These are phyloP conservation scores for Pseudozyma tsukubaensis DNA, from an alignment of 1,284 basidiomycete species.

Conservation along the genomic window DNA sequence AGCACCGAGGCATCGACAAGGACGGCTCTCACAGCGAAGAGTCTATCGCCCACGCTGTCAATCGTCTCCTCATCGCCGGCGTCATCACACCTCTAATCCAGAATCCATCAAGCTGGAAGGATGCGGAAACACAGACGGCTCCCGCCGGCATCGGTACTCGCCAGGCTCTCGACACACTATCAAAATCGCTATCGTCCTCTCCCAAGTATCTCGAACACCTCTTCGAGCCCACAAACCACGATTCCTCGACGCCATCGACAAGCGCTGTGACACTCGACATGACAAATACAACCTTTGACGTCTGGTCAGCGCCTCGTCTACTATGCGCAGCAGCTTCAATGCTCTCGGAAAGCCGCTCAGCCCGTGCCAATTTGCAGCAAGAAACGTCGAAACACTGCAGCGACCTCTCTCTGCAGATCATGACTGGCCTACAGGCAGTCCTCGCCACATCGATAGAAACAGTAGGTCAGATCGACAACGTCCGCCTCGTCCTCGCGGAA, in stretches of 20 bases:
- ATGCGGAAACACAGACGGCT: constrained; percentile 4
- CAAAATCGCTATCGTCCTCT: constrained; percentile 22
- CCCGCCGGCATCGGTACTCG: constrained; percentile 14
- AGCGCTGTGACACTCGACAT: constrained; percentile 35
- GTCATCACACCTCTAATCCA: constrained; percentile 34
- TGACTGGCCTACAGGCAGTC: constrained; percentile 21
- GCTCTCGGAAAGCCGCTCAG: constrained; percentile 15
- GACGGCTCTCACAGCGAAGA: constrained; percentile 29
- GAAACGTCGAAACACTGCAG: constrained; percentile 7
- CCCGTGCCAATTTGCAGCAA: not conserved
- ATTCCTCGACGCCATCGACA: constrained; percentile 15
- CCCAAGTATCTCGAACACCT: constrained; percentile 50
- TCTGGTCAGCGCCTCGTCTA: constrained; percentile 56
- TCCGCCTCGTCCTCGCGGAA: constrained; percentile 40
- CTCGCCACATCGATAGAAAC: constrained; percentile 37
- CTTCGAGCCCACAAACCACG: constrained; percentile 15
- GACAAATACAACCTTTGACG: constrained; percentile 54
- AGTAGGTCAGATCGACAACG: constrained; percentile 45
- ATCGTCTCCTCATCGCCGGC: constrained; percentile 36
- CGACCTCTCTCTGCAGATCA: constrained; percentile 16
- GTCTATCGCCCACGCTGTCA: constrained; percentile 39
- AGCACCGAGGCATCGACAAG: not conserved
- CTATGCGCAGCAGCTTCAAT: constrained; percentile 40
- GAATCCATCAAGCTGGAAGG: constrained; percentile 7
- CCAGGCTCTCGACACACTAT: constrained; percentile 40